Conservation (phyloP, 2,329 filamentous ascomycete genomes). For the Cladosporium sp. region DNA sequence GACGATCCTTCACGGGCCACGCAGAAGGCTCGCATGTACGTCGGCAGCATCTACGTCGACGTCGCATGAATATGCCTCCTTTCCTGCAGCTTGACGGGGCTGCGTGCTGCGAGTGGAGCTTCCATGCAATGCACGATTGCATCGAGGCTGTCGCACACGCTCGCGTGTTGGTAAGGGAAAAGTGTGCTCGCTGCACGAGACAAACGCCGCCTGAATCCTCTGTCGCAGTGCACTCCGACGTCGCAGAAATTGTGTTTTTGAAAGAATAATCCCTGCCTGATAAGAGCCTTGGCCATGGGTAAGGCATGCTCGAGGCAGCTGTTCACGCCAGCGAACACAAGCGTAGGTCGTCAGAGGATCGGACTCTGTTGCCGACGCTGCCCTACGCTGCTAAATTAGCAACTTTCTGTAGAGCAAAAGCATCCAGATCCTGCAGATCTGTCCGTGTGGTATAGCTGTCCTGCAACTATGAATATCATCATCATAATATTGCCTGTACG, state of each 20-base stretch:
- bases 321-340: background rate
- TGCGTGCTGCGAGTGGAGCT: background rate
- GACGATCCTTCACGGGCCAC: background rate
- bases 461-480: too few species aligned
- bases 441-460: background rate
- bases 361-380: background rate
- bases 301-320: background rate
- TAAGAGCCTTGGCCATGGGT: too few species aligned
- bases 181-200: background rate
- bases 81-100: background rate
- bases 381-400: background rate
- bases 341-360: background rate
- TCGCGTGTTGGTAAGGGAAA: too few species aligned
- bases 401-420: background rate
- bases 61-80: background rate
- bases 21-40: background rate
- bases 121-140: background rate
- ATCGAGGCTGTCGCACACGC: too few species aligned
- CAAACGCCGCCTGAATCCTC: background rate
- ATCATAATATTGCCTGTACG: background rate
- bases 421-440: slow-evolving; percentile 1
- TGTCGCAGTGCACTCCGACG: background rate
- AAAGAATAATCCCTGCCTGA: too few species aligned
- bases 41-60: background rate
- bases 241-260: too few species aligned